Base-by-base conservation (phyloP, 202 grass and related monocot genomes). In the Setaria viridis region DNA sequence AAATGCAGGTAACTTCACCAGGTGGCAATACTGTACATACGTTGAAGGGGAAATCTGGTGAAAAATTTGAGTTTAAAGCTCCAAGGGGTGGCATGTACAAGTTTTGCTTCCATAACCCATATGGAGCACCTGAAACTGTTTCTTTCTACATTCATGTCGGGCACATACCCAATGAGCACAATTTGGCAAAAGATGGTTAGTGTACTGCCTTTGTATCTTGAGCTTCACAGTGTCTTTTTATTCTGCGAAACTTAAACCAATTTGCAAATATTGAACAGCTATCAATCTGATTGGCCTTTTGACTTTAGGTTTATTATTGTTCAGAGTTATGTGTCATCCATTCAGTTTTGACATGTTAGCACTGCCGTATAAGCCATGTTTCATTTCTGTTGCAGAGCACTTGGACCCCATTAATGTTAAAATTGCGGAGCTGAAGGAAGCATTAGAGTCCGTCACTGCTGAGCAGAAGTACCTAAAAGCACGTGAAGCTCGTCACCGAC, bases 61-160 rank as follows among this genome's bases (percentile, higher is more conserved):
- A 93, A 51, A 99, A 99, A 75, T 99, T 99, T 78, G 97, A 94
- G n/a, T 99, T 99, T 53, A 96, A 97, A 84, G 94, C 94, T 43
- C 97, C 97, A 68, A 91, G 90, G 78, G 92, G 93, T 88, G 97
- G 97, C 78, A 96, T 99, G 97, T 94, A 99, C 79, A 99, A 99
- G 62, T 99, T 99, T 55, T 99, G 97, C 78, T 99, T 99, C 83
- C 94, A 96, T 79, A 99, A 99, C 87, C 90, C 93, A 49, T 91
- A 94, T 69, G 94, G 94, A 47, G 85, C 97, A 63, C 97, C 97
- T 56, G 97, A 99, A 87, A 99, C 97, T 14, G 92, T 99, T 77
- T 99, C 97, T 53, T 99, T 99, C 79, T 97, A 99, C 87, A 94
- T 99, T 75, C 97, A 99, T 83, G 92, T 96, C 47, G 97, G 97